Base-by-base conservation (phyloP, 768 basidiomycete genomes). In the Hypholoma sublateritium region DNA sequence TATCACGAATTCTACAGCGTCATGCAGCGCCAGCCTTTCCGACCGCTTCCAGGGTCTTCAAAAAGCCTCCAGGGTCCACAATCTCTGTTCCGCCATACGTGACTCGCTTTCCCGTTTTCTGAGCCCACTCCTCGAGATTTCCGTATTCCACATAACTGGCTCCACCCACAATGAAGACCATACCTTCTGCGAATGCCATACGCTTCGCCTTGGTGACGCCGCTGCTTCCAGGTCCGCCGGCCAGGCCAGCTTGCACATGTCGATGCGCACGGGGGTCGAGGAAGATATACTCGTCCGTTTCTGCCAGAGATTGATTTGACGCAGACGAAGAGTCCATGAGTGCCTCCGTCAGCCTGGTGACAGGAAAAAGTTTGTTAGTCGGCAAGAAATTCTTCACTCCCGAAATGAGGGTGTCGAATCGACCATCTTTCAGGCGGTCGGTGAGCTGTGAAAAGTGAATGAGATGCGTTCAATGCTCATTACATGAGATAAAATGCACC, bases 341-440 rank as follows among this genome's bases (percentile, higher is more conserved):
- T 19, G 97, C 96, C 67, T 98, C 97, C 1, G 91, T 88, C 32
- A 99, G 79, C 11, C 97, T 87, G 0, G 97, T 98, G 45, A 96
- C 86, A 11, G 93, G 89, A 48, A 97, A 82, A 37, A 97, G 83
- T 72, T 99, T 96, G 69, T 94, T 93, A 2, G 93, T 89, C 0
- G 97, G 97, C 16, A 99, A 74, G 79, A 99, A 95, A 74, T 97
- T 98, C 71, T 96, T 97, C 65, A 99, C 97, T 37, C 95, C 96
- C 0, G 95, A 95, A 60, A 99, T 92, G 14, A 99, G 79, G 69
- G 96, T 96, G 70, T 98, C 95, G 32, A 98, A 80, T n/a, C 94
- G 94, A 35, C 95, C 92, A 67, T 97, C 96, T 72, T 95, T 92
- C 53, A 98, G 76, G 46, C 93, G 84, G 67, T 95, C 93, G 1